Evolutionary conservation across 306 rosid genomes (phyloP).

Genomic region (Arachis hypogaea): DNA sequence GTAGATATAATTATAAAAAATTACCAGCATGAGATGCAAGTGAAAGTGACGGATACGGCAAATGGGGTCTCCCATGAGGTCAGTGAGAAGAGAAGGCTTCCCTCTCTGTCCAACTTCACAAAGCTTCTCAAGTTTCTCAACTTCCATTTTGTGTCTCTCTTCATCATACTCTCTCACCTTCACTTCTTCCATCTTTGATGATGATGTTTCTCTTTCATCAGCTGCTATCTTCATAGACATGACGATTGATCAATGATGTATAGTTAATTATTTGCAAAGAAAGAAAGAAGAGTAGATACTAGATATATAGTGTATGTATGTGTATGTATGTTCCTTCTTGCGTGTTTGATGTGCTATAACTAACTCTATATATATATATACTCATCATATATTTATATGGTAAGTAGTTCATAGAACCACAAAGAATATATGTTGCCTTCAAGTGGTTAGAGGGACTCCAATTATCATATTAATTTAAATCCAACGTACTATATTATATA

Average conservation of each 20-base stretch:
- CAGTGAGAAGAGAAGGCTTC: conserved; percentile 80
- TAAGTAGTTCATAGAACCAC: conserved; percentile 26
- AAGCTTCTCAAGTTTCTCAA: conserved; percentile 77
- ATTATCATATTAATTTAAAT: too few relatives aligned
- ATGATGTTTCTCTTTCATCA: conserved; percentile 38
- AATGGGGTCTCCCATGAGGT: conserved; percentile 87
- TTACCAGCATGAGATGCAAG: conserved; percentile 85
- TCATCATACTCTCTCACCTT: conserved; percentile 69
- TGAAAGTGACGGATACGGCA: conserved; percentile 82
- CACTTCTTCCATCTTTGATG: conserved; percentile 34
- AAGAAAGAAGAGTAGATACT: conserved; percentile 23
- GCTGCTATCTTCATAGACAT: conserved; percentile 71
- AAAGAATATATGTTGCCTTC: conserved; percentile 1
- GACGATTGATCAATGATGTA: too few relatives aligned
- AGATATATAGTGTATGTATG: too few relatives aligned
- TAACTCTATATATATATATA: conserved; percentile 37
- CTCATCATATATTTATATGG: too few relatives aligned
- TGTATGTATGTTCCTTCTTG: background rate
- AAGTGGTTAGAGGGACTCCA: too few relatives aligned
- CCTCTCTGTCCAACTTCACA: conserved; percentile 77
- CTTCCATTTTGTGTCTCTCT: conserved; percentile 62
- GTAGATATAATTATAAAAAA: too few relatives aligned
- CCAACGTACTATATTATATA: too few relatives aligned
- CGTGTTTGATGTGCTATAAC: conserved; percentile 37
- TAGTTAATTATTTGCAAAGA: background rate